Conservation (phyloP, 768 basidiomycete genomes). For the Artomyces pyxidatus region DNA sequence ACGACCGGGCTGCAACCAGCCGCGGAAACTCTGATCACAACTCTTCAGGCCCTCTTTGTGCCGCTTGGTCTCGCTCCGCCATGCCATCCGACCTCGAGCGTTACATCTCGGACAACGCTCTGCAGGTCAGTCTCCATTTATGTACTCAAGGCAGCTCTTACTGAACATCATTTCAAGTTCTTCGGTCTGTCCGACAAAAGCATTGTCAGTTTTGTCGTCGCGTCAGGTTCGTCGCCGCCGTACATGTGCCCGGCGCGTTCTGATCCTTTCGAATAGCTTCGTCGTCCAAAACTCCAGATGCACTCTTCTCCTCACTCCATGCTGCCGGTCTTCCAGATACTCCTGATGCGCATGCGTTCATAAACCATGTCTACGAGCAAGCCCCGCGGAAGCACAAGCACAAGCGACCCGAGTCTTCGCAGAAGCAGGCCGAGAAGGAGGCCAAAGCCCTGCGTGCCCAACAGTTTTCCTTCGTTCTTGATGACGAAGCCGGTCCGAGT, state of each 20-base stretch:
- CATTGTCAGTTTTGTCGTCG: conserved; percentile 81
- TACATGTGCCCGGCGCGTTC: conserved; percentile 1
- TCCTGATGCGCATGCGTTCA: conserved; percentile 73
- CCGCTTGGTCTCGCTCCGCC: no score
- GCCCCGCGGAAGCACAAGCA: conserved; percentile 74
- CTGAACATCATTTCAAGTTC: conserved; percentile 38
- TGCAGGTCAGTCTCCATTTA: conserved; percentile 42
- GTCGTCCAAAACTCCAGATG: conserved; percentile 72
- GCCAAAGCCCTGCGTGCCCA: conserved; percentile 59
- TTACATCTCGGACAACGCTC: conserved; percentile 73
- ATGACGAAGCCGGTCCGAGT: conserved; percentile 55
- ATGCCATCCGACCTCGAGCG: conserved; percentile 62
- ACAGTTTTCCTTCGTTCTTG: conserved; percentile 76
- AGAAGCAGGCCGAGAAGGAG: conserved; percentile 70
- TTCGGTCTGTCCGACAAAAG: conserved; percentile 80
- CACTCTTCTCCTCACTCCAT: conserved; percentile 68
- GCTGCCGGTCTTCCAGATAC: conserved; percentile 76
- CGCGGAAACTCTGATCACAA: no score
- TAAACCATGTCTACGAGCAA: conserved; percentile 64
- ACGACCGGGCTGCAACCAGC: no score
- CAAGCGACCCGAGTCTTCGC: conserved; percentile 42
- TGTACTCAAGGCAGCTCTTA: not conserved
- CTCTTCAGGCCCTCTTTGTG: no score
- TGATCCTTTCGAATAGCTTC: conserved; percentile 43
- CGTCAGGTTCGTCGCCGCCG: conserved; percentile 50